These are phyloP conservation scores for Penicillium coprophilum DNA, from an alignment of 495 filamentous ascomycete species.

Conservation along the genomic window DNA sequence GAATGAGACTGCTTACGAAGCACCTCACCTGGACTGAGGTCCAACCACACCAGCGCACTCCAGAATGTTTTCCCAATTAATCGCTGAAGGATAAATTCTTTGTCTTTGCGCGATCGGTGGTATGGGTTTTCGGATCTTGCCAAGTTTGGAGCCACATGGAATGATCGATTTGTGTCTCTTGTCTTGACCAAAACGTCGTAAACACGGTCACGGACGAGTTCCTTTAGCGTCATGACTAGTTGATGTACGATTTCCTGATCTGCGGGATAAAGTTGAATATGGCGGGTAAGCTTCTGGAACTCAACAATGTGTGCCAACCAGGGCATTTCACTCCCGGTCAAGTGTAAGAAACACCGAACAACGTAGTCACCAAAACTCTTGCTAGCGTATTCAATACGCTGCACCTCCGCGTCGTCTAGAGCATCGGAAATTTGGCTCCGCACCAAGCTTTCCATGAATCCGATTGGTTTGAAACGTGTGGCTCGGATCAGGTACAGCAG, in stretches of 20 bases:
- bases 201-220: slow-evolving; percentile 30
- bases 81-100: slow-evolving; percentile 27
- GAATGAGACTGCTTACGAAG: not conserved
- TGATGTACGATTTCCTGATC: slow-evolving; percentile 8
- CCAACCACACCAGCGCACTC: slow-evolving; percentile 9
- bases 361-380: slow-evolving; percentile 44
- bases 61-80: slow-evolving; percentile 40
- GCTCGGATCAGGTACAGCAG: slow-evolving; percentile 31
- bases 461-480: slow-evolving; percentile 2
- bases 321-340: slow-evolving; percentile 38
- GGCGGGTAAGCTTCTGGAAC: slow-evolving; percentile 20
- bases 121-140: slow-evolving; percentile 12
- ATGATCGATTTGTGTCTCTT: slow-evolving; percentile 16
- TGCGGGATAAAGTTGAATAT: slow-evolving; percentile 17
- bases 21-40: not conserved
- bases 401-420: slow-evolving; percentile 44
- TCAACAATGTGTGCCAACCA: slow-evolving; percentile 42
- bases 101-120: not conserved
- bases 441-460: slow-evolving; percentile 18
- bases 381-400: slow-evolving; percentile 53
- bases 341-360: slow-evolving; percentile 31
- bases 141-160: slow-evolving; percentile 3
- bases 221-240: slow-evolving; percentile 28
- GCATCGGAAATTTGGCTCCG: slow-evolving; percentile 32
- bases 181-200: slow-evolving; percentile 14